Percentiles rank a stretch among this genome's conserved stretches.
These are phyloP conservation scores for Uromyces viciae-fabae DNA, from an alignment of 1,284 basidiomycete genomes.

Conservation along the genomic window DNA sequence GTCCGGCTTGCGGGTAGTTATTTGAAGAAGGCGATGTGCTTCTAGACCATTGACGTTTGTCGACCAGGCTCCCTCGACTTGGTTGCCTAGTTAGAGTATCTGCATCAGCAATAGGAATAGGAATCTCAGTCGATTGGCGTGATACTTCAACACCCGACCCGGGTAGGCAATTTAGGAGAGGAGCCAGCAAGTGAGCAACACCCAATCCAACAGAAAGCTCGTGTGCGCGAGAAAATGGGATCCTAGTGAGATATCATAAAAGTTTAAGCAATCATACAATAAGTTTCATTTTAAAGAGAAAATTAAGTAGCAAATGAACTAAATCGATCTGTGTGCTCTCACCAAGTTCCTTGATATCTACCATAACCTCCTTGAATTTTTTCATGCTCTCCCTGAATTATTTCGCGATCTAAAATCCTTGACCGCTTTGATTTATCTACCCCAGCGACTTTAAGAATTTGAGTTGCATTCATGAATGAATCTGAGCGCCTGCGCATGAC, in stretches of 20 bases:
- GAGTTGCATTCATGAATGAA: constrained; percentile 90
- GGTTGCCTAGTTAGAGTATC: constrained; percentile 9
- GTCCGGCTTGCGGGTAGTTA: constrained; percentile 21
- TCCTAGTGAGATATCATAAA: constrained; percentile 62
- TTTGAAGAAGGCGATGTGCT: background rate
- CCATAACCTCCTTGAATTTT: constrained; percentile 99
- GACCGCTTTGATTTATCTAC: constrained; percentile 94
- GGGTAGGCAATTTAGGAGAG: constrained; percentile 86
- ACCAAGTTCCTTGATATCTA: constrained; percentile 99
- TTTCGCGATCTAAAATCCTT: constrained; percentile 97
- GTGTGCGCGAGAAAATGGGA: constrained; percentile 81
- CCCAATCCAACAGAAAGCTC: constrained; percentile 87
- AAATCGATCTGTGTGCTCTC: constrained; percentile 48
- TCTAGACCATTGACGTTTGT: constrained; percentile 17
- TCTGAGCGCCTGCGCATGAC: constrained; percentile 95
- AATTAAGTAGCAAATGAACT: background rate
- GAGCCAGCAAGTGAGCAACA: constrained; percentile 74
- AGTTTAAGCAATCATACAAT: background rate
- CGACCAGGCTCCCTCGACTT: constrained; percentile 3
- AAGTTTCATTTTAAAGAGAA: background rate
- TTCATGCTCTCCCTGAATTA: constrained; percentile 90
- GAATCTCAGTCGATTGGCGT: background rate
- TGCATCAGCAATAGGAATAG: background rate
- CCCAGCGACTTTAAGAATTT: constrained; percentile 97
- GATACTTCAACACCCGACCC: constrained; percentile 51